Evolutionary conservation across 352 stramenopile genomes (phyloP).

Genomic region (Globisporangium uncinulatum): DNA sequence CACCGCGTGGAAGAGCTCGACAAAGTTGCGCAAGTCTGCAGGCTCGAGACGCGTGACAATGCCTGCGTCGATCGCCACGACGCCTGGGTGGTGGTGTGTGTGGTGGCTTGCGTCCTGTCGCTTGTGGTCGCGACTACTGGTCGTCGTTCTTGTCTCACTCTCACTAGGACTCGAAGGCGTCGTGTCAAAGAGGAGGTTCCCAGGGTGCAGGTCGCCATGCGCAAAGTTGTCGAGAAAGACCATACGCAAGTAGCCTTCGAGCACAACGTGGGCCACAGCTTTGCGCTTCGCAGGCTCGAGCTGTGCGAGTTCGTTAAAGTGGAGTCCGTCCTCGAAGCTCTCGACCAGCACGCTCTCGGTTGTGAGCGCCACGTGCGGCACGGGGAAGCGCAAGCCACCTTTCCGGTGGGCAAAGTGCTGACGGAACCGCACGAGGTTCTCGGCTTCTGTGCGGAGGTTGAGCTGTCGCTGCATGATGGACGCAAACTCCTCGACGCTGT

Average conservation of each 20-base stretch:
- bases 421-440: conserved; percentile 82
- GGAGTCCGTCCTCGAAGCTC: conserved; percentile 79
- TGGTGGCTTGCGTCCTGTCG: conserved; percentile 1
- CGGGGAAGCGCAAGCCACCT: conserved; percentile 59
- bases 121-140: too few species aligned
- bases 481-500: conserved; percentile 84
- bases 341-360: conserved; percentile 89
- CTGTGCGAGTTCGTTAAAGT: conserved; percentile 64
- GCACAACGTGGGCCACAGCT: conserved; percentile 65
- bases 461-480: conserved; percentile 87
- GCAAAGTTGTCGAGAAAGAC: conserved; percentile 96
- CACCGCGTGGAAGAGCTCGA: conserved; percentile 83
- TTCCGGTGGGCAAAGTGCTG: conserved; percentile 67
- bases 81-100: conserved; percentile 17
- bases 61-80: conserved; percentile 79
- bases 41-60: conserved; percentile 81
- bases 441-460: conserved; percentile 87
- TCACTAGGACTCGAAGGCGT: too few species aligned
- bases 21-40: conserved; percentile 76
- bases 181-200: conserved; percentile 84
- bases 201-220: conserved; percentile 90
- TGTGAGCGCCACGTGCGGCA: conserved; percentile 60
- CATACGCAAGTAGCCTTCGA: conserved; percentile 91
- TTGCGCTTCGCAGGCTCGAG: conserved; percentile 46
- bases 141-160: too few species aligned